Percentiles rank a stretch among this genome's conserved stretches.
Conservation (phyloP, 176 grass and related monocot genomes). For the Cenchrus americanus region DNA sequence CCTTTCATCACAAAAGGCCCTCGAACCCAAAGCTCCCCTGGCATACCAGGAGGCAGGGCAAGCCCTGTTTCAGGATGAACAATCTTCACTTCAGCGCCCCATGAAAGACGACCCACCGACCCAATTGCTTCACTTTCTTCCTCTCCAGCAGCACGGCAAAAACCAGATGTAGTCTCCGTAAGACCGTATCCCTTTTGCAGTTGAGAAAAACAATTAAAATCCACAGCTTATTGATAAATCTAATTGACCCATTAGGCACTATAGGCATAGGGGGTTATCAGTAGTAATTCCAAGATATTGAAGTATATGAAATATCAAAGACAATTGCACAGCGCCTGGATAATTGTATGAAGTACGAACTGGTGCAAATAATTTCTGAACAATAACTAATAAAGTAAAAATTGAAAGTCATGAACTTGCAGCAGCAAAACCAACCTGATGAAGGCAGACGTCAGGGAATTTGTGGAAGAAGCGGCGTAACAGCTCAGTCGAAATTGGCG, state of each 20-base stretch:
- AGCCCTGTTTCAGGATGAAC: constrained; percentile 46
- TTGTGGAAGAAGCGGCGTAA: constrained; percentile 32
- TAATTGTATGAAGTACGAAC: neutral
- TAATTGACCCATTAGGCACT: neutral
- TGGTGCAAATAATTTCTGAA: neutral
- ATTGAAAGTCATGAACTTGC: neutral
- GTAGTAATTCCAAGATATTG: neutral
- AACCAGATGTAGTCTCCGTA: constrained; percentile 52
- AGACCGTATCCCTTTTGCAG: constrained; percentile 65
- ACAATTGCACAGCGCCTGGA: neutral
- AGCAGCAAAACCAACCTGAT: constrained; percentile 33
- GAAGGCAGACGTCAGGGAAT: constrained; percentile 24
- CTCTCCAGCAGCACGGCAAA: constrained; percentile 20
- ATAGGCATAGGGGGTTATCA: neutral
- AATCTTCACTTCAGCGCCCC: constrained; percentile 49
- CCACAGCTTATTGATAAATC: neutral
- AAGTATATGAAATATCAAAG: no score
- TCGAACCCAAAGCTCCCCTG: constrained; percentile 56
- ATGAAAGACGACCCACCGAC: constrained; percentile 45
- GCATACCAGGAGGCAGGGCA: constrained; percentile 39
- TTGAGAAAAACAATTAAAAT: neutral
- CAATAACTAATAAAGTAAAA: neutral
- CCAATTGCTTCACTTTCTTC: constrained; percentile 33
- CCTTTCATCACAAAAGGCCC: constrained; percentile 60
- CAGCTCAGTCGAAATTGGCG: constrained; percentile 22